Evolutionary conservation across 768 basidiomycete genomes (phyloP).

Genomic region (Leccinum boreale): DNA sequence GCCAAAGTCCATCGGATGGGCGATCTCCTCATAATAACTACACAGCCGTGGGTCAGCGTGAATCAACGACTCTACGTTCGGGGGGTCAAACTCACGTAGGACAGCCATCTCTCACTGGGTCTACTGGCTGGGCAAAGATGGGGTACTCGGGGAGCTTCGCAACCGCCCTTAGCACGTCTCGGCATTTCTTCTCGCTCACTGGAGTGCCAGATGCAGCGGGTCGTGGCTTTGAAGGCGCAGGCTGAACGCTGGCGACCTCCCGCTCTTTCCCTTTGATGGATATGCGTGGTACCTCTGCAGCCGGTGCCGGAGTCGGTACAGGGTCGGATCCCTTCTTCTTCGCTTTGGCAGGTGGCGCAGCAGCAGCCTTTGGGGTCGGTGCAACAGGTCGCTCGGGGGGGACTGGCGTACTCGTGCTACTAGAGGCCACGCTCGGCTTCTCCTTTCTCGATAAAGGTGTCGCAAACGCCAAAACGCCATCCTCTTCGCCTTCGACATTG

Average conservation of each 20-base stretch:
- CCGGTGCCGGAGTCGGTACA: constrained; percentile 15
- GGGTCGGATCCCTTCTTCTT: constrained; percentile 43
- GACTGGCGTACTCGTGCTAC: constrained; percentile 42
- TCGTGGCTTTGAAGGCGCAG: constrained; percentile 39
- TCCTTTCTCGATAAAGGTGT: constrained; percentile 57
- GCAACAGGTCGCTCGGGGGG: constrained; percentile 30
- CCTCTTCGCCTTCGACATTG: constrained; percentile 44
- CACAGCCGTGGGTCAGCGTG: constrained; percentile 1
- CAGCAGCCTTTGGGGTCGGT: constrained; percentile 24
- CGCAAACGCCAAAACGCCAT: constrained; percentile 61
- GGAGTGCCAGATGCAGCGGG: constrained; percentile 42
- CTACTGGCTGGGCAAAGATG: constrained; percentile 81
- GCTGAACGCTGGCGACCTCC: constrained; percentile 39
- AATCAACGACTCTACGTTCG: not conserved
- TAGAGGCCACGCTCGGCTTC: constrained; percentile 27
- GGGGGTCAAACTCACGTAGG: constrained; percentile 66
- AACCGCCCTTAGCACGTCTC: constrained; percentile 61
- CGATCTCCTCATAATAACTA: constrained; percentile 91
- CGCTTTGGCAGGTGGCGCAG: constrained; percentile 30
- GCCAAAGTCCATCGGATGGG: constrained; percentile 89
- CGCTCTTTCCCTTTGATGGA: constrained; percentile 77
- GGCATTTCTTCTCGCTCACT: constrained; percentile 82
- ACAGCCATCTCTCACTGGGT: constrained; percentile 79
- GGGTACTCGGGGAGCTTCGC: constrained; percentile 60
- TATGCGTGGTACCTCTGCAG: constrained; percentile 30